phyloP scores from a whole-genome alignment of 2,329 filamentous ascomycete species.

The Penicillium sp. region DNA sequence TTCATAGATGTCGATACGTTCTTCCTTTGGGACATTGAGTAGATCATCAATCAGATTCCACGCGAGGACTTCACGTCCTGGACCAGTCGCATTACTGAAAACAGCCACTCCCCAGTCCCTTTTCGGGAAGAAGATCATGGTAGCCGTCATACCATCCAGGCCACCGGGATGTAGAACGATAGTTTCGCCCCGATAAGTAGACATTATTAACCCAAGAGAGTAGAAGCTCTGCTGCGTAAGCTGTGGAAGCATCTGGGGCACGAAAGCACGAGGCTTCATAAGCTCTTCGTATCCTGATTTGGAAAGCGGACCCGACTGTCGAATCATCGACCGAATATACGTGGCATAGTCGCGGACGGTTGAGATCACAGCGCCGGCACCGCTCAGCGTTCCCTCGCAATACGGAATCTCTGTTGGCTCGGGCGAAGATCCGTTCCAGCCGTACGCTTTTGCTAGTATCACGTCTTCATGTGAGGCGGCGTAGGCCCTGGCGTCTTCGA shows the following conservation, averaged over 20 bases:
- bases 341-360: background rate
- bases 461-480: slow-evolving; percentile 10
- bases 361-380: background rate
- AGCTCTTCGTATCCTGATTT: background rate
- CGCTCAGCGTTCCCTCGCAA: background rate
- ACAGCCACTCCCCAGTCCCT: background rate
- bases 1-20: background rate
- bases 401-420: slow-evolving; percentile 2
- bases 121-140: background rate
- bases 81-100: background rate
- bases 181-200: background rate
- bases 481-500: slow-evolving; percentile 30
- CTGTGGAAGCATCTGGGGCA: background rate
- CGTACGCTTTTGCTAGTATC: slow-evolving; percentile 19
- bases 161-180: background rate
- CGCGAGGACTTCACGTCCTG: background rate
- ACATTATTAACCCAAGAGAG: background rate
- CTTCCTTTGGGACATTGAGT: background rate
- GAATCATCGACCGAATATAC: background rate
- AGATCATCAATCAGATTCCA: background rate
- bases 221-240: background rate
- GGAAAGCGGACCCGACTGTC: background rate
- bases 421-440: slow-evolving; percentile 18
- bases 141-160: background rate
- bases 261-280: background rate